These are phyloP conservation scores for Blastobotrys americana DNA, from an alignment of 805 yeast species.

Conservation along the genomic window DNA sequence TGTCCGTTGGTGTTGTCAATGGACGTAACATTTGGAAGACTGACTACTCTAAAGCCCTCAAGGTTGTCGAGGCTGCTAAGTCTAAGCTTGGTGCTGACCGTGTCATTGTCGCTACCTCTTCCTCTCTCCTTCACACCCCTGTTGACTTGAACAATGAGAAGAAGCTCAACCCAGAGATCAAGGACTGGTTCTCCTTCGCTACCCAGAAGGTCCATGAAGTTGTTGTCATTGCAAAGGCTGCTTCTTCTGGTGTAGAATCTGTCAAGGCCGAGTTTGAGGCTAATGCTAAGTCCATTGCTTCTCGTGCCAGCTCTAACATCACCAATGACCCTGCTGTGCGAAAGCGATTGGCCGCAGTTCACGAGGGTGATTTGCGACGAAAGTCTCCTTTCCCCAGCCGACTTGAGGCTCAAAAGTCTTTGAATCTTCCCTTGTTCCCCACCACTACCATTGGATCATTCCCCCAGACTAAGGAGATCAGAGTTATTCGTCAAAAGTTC, in stretches of 20 bases:
- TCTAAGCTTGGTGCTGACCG: constrained; percentile 65
- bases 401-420: constrained; percentile 80
- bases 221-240: constrained; percentile 82
- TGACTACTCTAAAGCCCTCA: constrained; percentile 82
- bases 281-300: constrained; percentile 76
- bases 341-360: constrained; percentile 67
- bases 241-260: constrained; percentile 59
- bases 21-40: constrained; percentile 99
- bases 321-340: constrained; percentile 90
- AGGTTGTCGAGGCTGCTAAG: constrained; percentile 72
- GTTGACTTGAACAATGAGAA: constrained; percentile 90
- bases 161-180: constrained; percentile 83
- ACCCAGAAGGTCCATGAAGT: constrained; percentile 93
- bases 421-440: constrained; percentile 97
- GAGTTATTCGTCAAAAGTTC: constrained; percentile 97
- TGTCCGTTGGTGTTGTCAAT: constrained; percentile 95
- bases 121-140: constrained; percentile 97
- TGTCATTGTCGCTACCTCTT: constrained; percentile 87
- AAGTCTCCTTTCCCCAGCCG: constrained; percentile 79
- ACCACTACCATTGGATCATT: constrained; percentile 99
- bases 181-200: constrained; percentile 98
- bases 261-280: constrained; percentile 73
- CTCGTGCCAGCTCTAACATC: constrained; percentile 79
- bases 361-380: constrained; percentile 68
- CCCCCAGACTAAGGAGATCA: constrained; percentile 99